Percentiles rank a stretch among this genome's conserved stretches.
These are phyloP conservation scores for Aspergillus heteromorphus DNA, from an alignment of 495 filamentous ascomycete genomes.

Conservation along the genomic window DNA sequence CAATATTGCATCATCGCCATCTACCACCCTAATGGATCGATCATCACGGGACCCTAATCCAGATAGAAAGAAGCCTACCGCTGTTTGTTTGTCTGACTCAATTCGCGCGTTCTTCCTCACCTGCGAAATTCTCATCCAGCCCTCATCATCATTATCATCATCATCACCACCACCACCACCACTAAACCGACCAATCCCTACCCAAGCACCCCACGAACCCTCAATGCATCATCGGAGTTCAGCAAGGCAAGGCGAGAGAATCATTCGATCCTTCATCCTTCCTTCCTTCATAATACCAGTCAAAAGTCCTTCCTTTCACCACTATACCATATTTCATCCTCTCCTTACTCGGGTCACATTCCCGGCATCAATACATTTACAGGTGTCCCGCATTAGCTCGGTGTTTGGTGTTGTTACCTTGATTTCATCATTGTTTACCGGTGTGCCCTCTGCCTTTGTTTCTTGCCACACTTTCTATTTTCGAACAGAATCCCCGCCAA, in stretches of 20 bases:
- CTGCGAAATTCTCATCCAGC: no score
- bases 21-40: background rate
- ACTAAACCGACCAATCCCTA: background rate
- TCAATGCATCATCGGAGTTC: conserved; percentile 6
- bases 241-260: conserved; percentile 2
- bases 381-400: conserved; percentile 14
- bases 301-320: conserved; percentile 13
- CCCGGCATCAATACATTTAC: background rate
- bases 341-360: background rate
- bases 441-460: background rate
- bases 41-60: background rate
- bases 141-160: no score
- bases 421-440: background rate
- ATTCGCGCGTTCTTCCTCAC: no score
- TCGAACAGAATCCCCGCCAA: background rate
- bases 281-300: conserved; percentile 3
- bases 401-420: conserved; percentile 11
- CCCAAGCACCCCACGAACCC: background rate
- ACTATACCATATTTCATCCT: background rate
- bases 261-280: background rate
- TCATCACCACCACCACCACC: background rate
- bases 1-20: background rate
- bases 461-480: background rate
- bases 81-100: no score
- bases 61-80: background rate